Evolutionary conservation across 306 rosid species (phyloP), one percentile per base, ranked within the genome.

Genomic region (Corylus americana): DNA sequence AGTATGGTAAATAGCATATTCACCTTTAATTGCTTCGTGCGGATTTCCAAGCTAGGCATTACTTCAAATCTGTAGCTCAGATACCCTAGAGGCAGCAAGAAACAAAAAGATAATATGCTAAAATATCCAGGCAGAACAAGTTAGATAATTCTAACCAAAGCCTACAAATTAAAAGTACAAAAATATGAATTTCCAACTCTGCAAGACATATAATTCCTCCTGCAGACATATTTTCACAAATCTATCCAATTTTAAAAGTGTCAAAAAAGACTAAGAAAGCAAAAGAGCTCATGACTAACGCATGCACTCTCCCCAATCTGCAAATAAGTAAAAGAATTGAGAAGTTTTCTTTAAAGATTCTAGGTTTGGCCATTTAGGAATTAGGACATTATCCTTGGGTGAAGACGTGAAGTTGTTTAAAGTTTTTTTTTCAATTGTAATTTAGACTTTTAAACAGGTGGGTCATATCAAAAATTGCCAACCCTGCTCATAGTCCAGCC

Each of bases 51-150:
- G 73, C 83, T 77, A 70, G 94, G 86, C 86, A 83, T 48, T 45
- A 89, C 73, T 74, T 82, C 78, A 80, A 94, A 92, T 66, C 68
- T 83, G 89, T 88, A 94, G 88, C 81, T 78, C 58, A 92, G 79
- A 87, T 81, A 85, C 76, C 92, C 98, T 90, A 76, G 54, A 37
- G 70, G 55, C 74, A 83, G 72, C 64, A 64, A 82, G 75, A 72
- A 71, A 71, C 62, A 71, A 45, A 14, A 45, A 50, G 12, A 55
- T 50, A 45, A 68, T 82, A 62, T 27, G 71, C 53, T 35, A 47
- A 59, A 45, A 61, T 31, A 75, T 73, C 58, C 69, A 71, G 49
- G 80, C 57, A 37, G 79, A 74, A 81, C 63, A 70, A 64, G 59
- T 69, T 54, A 17, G 48, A 58, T 1, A 73, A 72, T 58, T 69